Base-by-base conservation (phyloP, 23 red algal species). In the Cyanidium caldarium region DNA sequence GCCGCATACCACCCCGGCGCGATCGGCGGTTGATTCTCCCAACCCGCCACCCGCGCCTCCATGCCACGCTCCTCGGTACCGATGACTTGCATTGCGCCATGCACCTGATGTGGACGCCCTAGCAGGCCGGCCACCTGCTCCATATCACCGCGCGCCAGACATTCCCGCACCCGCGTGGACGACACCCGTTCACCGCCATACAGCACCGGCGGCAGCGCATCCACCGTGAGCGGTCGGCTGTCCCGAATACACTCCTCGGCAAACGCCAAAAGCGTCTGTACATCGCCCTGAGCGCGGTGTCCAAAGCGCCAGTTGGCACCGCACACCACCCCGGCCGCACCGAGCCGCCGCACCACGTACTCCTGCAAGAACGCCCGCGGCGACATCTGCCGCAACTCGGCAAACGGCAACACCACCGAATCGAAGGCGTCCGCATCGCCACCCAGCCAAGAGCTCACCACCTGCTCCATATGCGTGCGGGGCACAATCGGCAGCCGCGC, bases 281-380 rank as follows among this genome's bases (percentile, higher is more conserved):
- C 86, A 45, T 83, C 86, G 2, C 78, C 86, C 34, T n/a, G 19
- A 14, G 79, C 79, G 16, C 70, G 30, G 39, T 67, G 37, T 3
- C 86, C 86, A 66, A 91, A 91, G 39, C 80, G 66, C 86, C 86
- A 91, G 44, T 91, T 77, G 19, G 35, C 26, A 15, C 86, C 86
- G 58, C 86, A 91, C 20, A 91, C 86, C 25, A 91, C 65, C 15
- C 66, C 85, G 65, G 68, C 33, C 7, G 77, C 85, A 33, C 71
- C 56, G 19, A 87, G 44, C 14, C 45, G n/a, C 51, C 23, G 19
- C 7, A 28, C 19, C 51, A 61, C 7, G 51, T 14, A 61, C 51
- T 61, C n/a, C 31, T 28, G n/a, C 19, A 61, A 28, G 31, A 61
- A 61, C 13, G 12, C 40, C 0, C 20, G 36, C 21, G 34, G 66